Evolutionary conservation across 208 protist species (phyloP).

Genomic region (Balamuthia mandrillaris): DNA sequence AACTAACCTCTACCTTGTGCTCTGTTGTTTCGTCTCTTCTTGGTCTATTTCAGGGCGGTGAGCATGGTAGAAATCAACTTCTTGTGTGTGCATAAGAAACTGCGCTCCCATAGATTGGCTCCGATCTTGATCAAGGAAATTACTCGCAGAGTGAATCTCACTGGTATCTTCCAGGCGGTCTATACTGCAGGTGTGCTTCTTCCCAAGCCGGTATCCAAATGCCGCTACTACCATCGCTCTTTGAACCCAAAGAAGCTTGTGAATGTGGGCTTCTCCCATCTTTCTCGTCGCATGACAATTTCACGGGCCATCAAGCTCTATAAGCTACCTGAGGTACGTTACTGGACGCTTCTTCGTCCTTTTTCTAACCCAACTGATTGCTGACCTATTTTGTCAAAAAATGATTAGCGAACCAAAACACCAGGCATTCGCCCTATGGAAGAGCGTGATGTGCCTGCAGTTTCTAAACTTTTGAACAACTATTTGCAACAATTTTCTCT

Average conservation of each 20-base stretch:
- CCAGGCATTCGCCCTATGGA: conserved; percentile 77
- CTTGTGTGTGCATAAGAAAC: conserved; percentile 97
- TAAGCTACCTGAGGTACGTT: conserved; percentile 58
- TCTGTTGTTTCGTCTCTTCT: too few relatives aligned
- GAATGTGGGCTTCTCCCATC: conserved; percentile 67
- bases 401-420: conserved; percentile 57
- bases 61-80: conserved; percentile 98
- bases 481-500: conserved; percentile 80
- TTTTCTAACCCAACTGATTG: too few relatives aligned
- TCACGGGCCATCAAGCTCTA: conserved; percentile 64
- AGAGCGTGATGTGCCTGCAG: conserved; percentile 74
- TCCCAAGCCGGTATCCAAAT: conserved; percentile 89
- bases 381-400: conserved; percentile 35
- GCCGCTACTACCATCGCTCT: conserved; percentile 93
- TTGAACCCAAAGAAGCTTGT: conserved; percentile 98
- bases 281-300: conserved; percentile 59
- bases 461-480: conserved; percentile 70
- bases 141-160: conserved; percentile 95
- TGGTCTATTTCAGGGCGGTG: not conserved
- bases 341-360: not conserved
- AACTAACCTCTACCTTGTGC: not conserved
- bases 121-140: conserved; percentile 96
- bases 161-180: conserved; percentile 90
- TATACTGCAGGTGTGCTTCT: conserved; percentile 96
- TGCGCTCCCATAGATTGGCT: conserved; percentile 93